These are phyloP conservation scores for Fusarium sp. DNA, from an alignment of 2,329 filamentous ascomycete species.

Conservation along the genomic window DNA sequence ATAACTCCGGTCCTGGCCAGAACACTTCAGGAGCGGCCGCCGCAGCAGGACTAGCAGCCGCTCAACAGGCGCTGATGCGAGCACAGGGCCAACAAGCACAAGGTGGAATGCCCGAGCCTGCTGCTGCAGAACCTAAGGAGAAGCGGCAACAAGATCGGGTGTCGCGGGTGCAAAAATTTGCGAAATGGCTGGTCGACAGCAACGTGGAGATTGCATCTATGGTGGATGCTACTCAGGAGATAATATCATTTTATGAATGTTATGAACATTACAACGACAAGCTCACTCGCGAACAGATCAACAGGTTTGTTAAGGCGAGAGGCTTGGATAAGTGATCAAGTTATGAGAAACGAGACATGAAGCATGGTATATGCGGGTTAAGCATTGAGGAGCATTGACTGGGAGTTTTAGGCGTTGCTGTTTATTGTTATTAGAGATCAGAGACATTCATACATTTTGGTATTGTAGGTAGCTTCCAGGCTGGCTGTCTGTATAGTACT, in stretches of 20 bases:
- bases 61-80: constrained; percentile 60
- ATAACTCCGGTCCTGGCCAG: constrained; percentile 45
- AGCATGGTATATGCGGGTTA: constrained; percentile 15
- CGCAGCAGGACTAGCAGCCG: constrained; percentile 59
- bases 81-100: constrained; percentile 50
- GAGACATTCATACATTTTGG: neutral
- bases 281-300: constrained; percentile 66
- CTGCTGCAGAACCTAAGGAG: constrained; percentile 52
- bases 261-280: constrained; percentile 71
- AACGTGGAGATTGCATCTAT: constrained; percentile 85
- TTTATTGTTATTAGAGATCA: neutral
- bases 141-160: constrained; percentile 65
- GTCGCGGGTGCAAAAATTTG: constrained; percentile 71
- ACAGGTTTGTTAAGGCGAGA: constrained; percentile 67
- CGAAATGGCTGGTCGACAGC: constrained; percentile 86
- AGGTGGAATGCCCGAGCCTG: constrained; percentile 28
- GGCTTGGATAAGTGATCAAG: constrained; percentile 60
- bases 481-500: neutral
- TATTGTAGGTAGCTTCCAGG: neutral
- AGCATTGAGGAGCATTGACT: neutral
- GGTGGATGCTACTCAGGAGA: constrained; percentile 89
- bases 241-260: constrained; percentile 87
- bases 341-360: constrained; percentile 40
- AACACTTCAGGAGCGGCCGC: constrained; percentile 44
- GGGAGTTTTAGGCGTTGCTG: constrained; percentile 24